Evolutionary conservation across 2,329 filamentous ascomycete species (phyloP), one percentile per base, ranked within the genome.

Genomic region (Acephala macrosclerotiorum): DNA sequence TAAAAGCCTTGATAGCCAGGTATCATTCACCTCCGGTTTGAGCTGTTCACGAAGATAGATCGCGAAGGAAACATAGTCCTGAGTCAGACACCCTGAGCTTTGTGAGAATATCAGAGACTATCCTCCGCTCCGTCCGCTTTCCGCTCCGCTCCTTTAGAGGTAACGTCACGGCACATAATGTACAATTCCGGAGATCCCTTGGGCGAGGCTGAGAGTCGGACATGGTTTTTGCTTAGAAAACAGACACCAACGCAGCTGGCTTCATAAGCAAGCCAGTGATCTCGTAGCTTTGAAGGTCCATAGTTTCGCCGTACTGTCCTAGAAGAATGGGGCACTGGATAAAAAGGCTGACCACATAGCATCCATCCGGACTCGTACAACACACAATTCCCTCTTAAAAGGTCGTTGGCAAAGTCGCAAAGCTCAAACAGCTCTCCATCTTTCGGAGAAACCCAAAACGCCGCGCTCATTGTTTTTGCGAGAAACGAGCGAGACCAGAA

Each of bases 221-320:
- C 47, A 35, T 18, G 29, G 49, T 49, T 35, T n/a, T 16, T 61
- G 63, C 59, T 58, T 66, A 64, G 65, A 63, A 60, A 33, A 61
- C 40, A 58, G 33, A 56, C 33, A 55, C 66, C 53, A 36, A 65
- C 62, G 67, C 67, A 65, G 20, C 29, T 14, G 63, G 67, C 61
- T 68, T 68, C 33, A 63, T 65, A 66, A 68, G 40, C 61, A 49
- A 61, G 63, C 63, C 60, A 68, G 60, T 61, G 35, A 40, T 58
- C 45, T 36, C 11, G 11, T 33, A 36, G 60, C 45, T 59, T 42
- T 33, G 26, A 55, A 59, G 11, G 45, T 60, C 63, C 61, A 65
- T 49, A 66, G 38, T 66, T 68, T 63, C 66, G 56, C 66, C 66
- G 64, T 22, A 42, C 45, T 42, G 38, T 42, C 38, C 3, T 65